These are phyloP conservation scores for Penicillium mononematosum DNA, from an alignment of 495 filamentous ascomycete species.

Conservation along the genomic window DNA sequence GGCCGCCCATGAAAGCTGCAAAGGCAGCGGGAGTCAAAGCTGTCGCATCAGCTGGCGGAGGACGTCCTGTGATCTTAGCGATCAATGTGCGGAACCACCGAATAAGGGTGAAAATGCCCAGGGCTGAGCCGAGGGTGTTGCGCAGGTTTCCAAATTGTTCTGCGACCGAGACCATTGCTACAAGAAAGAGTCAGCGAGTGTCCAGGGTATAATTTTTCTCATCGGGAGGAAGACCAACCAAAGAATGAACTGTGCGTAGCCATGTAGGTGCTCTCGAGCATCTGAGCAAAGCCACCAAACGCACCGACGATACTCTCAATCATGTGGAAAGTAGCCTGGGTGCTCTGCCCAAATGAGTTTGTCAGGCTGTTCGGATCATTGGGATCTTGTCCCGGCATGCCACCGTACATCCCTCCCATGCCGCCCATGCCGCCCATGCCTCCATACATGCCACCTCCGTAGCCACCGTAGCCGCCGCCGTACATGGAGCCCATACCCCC, in stretches of 20 bases:
- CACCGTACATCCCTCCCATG: conserved; percentile 59
- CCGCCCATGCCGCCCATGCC: conserved; percentile 32
- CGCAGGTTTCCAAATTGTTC: conserved; percentile 94
- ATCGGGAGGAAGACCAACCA: conserved; percentile 49
- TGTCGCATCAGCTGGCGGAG: conserved; percentile 79
- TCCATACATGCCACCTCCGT: conserved; percentile 59
- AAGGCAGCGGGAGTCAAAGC: conserved; percentile 87
- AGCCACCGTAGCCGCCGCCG: conserved; percentile 54
- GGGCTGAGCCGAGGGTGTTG: conserved; percentile 89
- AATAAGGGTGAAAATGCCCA: conserved; percentile 94
- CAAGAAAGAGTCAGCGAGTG: conserved; percentile 16
- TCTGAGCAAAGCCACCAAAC: conserved; percentile 94
- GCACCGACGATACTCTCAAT: conserved; percentile 98
- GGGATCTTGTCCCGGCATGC: conserved; percentile 60
- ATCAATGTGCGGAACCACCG: conserved; percentile 89
- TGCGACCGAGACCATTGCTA: conserved; percentile 97
- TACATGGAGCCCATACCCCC: conserved; percentile 57
- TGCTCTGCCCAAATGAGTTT: conserved; percentile 84
- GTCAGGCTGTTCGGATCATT: conserved; percentile 94
- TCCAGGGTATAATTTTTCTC: neutral
- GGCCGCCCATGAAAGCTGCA: conserved; percentile 69
- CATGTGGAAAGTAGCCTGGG: conserved; percentile 97
- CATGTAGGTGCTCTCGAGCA: conserved; percentile 99
- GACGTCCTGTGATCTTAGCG: conserved; percentile 91
- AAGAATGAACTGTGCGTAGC: conserved; percentile 99